Conservation (phyloP, 2,329 filamentous ascomycete genomes). For the Chaetomium sp. region DNA sequence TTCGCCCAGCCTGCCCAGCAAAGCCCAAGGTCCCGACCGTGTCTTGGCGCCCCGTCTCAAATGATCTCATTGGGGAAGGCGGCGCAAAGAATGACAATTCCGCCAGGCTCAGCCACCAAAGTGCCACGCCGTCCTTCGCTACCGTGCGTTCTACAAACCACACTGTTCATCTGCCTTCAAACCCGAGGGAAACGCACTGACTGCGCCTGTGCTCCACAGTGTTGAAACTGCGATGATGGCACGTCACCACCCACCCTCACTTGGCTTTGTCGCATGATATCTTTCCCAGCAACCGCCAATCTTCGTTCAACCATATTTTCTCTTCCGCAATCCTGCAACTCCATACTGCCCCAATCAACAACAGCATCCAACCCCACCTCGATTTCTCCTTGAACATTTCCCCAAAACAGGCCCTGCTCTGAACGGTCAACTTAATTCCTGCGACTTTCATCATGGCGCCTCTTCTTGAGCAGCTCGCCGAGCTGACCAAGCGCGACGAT, state of each 20-base stretch:
- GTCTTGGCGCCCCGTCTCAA: constrained; percentile 17
- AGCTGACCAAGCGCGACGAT: constrained; percentile 11
- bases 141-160: too few species aligned
- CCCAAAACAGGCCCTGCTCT: background rate
- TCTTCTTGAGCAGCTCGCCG: constrained; percentile 7
- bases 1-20: background rate
- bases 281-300: background rate
- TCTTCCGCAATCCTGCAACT: background rate
- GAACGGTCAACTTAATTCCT: too few species aligned
- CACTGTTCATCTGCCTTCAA: too few species aligned
- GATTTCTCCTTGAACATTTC: background rate
- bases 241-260: constrained; percentile 8
- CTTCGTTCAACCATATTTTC: background rate
- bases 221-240: constrained; percentile 11
- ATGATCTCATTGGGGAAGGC: constrained; percentile 5
- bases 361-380: background rate
- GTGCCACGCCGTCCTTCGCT: constrained; percentile 4
- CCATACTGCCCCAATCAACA: background rate
- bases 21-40: constrained; percentile 1
- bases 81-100: background rate
- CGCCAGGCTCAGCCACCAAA: constrained; percentile 13
- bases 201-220: constrained; percentile 7
- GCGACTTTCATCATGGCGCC: constrained; percentile 12
- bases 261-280: constrained; percentile 8
- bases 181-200: too few species aligned